Conservation (phyloP, 371 early-diverging fungal genomes). For the Mortierella sp. region DNA sequence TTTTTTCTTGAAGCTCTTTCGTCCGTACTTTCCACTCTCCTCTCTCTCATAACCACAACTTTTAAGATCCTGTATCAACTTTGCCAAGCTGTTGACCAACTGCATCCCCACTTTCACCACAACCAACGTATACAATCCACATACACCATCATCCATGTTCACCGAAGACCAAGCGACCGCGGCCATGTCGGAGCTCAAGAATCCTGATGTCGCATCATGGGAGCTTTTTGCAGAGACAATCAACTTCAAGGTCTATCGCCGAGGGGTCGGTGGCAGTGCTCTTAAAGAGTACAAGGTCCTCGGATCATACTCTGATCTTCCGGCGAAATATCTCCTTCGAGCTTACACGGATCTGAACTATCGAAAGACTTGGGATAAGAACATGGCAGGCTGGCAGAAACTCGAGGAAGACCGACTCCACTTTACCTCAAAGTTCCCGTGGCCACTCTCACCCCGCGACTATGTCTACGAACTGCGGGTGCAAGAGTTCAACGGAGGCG, state of each 20-base stretch:
- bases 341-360: conserved; percentile 55
- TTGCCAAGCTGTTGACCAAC: too few relatives aligned
- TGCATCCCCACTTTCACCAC: not conserved
- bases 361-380: conserved; percentile 61
- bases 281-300: conserved; percentile 50
- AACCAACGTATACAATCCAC: not conserved
- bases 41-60: too few relatives aligned
- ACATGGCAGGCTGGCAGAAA: conserved; percentile 54
- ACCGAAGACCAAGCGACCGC: conserved; percentile 48
- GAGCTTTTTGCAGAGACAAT: conserved; percentile 33
- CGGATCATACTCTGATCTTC: conserved; percentile 38
- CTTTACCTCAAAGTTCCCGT: conserved; percentile 55
- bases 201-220: conserved; percentile 28
- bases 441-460: conserved; percentile 63
- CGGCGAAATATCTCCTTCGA: conserved; percentile 25
- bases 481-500: conserved; percentile 36
- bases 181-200: conserved; percentile 28
- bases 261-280: conserved; percentile 25
- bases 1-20: too few relatives aligned
- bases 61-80: too few relatives aligned
- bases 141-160: conserved; percentile 13
- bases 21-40: too few relatives aligned
- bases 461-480: conserved; percentile 59
- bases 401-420: conserved; percentile 42
- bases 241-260: conserved; percentile 38